These are phyloP conservation scores for Cicer arietinum DNA, from an alignment of 306 rosid genomes.

Conservation along the genomic window DNA sequence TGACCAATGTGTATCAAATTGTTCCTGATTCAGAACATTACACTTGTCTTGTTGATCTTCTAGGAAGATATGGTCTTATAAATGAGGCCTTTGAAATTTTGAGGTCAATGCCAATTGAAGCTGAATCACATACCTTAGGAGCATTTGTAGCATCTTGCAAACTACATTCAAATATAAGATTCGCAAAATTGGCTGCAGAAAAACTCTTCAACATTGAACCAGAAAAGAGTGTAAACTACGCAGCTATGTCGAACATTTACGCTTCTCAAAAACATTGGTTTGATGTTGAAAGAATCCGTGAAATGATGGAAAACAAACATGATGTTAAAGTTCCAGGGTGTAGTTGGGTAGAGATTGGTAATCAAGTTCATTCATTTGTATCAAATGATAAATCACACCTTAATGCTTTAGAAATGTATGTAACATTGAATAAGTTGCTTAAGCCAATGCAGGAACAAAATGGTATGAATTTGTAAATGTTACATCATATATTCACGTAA, in stretches of 20 bases:
- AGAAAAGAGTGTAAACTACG: slow-evolving; percentile 58
- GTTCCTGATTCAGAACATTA: slow-evolving; percentile 66
- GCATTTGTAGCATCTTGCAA: slow-evolving; percentile 83
- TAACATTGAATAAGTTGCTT: slow-evolving; percentile 51
- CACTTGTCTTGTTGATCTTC: slow-evolving; percentile 70
- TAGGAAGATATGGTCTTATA: slow-evolving; percentile 76
- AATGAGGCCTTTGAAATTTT: slow-evolving; percentile 65
- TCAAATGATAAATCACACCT: slow-evolving; percentile 63
- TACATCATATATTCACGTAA: slow-evolving; percentile 2
- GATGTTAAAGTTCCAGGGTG: slow-evolving; percentile 61
- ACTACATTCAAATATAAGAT: slow-evolving; percentile 55
- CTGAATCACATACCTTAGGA: slow-evolving; percentile 56
- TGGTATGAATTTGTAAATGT: slow-evolving; percentile 31
- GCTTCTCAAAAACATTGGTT: slow-evolving; percentile 70
- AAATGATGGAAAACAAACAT: slow-evolving; percentile 51
- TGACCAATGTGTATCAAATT: slow-evolving; percentile 57
- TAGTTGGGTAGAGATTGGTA: slow-evolving; percentile 73
- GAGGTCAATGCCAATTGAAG: slow-evolving; percentile 58
- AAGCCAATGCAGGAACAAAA: slow-evolving; percentile 55
- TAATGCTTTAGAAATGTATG: slow-evolving; percentile 50
- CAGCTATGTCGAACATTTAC: slow-evolving; percentile 67
- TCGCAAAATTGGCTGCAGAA: slow-evolving; percentile 71
- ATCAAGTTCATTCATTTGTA: slow-evolving; percentile 59
- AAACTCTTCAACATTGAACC: slow-evolving; percentile 65
- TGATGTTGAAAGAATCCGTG: slow-evolving; percentile 63